These are phyloP conservation scores for Solanum etuberosum DNA, from an alignment of 257 asterid species.

Conservation along the genomic window DNA sequence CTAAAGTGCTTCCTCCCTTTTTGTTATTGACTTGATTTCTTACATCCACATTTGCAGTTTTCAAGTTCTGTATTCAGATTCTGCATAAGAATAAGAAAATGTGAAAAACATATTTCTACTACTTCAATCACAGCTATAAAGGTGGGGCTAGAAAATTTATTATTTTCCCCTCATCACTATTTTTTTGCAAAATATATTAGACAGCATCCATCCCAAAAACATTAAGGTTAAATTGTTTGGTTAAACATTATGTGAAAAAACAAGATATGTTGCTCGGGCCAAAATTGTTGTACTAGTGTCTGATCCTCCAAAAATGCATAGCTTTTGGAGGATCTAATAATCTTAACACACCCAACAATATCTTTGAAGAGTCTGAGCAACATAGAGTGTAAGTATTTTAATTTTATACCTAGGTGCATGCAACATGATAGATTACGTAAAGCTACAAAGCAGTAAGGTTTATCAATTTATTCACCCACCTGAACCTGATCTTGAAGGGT, in stretches of 20 bases:
- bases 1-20: background rate
- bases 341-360: background rate
- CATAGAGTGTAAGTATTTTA: background rate
- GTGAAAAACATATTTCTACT: background rate
- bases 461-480: constrained; percentile 26
- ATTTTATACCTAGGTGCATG: background rate
- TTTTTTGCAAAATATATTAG: background rate
- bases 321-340: background rate
- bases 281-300: background rate
- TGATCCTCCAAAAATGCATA: background rate
- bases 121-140: background rate
- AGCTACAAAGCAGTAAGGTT: background rate
- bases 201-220: background rate
- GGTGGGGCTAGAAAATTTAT: background rate
- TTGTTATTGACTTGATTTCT: constrained; percentile 13
- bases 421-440: background rate
- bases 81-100: constrained; percentile 19
- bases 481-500: constrained; percentile 64
- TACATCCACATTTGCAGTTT: constrained; percentile 76
- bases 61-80: constrained; percentile 55
- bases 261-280: background rate
- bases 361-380: background rate
- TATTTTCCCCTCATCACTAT: background rate
- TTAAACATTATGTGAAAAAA: background rate
- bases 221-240: background rate